Conservation (phyloP, 2,329 filamentous ascomycete genomes). For the Botrytis hyacinthi region DNA sequence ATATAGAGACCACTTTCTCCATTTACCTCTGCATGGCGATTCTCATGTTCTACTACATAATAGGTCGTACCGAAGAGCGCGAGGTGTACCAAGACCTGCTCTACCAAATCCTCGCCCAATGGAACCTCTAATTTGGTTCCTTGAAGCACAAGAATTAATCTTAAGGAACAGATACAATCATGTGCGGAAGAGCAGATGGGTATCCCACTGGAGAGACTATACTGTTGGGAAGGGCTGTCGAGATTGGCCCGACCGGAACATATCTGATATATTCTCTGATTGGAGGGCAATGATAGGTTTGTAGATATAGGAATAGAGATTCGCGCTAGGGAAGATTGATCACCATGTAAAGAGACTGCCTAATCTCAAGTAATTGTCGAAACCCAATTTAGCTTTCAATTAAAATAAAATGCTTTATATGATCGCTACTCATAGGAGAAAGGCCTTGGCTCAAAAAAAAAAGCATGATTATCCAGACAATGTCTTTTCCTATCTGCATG, state of each 20-base stretch:
- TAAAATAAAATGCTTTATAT: neutral
- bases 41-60: rapidly evolving
- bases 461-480: too few species aligned
- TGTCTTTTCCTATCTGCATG: too few species aligned
- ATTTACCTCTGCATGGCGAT: neutral
- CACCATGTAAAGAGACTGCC: neutral
- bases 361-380: too few species aligned
- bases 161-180: neutral
- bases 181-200: rapidly evolving
- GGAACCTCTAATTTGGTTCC: neutral
- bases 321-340: neutral
- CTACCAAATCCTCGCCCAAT: neutral
- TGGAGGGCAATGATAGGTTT: neutral
- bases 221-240: neutral
- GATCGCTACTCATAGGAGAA: neutral
- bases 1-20: neutral
- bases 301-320: too few species aligned
- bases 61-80: neutral
- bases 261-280: neutral
- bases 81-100: neutral
- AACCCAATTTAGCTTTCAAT: too few species aligned
- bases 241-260: neutral
- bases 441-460: neutral
- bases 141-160: neutral
- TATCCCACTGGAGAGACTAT: neutral